A percentile compares a stretch with the other conserved stretches of the same genome.
phyloP scores from a whole-genome alignment of 139 green algal genomes.

The Eudorina sp. region DNA sequence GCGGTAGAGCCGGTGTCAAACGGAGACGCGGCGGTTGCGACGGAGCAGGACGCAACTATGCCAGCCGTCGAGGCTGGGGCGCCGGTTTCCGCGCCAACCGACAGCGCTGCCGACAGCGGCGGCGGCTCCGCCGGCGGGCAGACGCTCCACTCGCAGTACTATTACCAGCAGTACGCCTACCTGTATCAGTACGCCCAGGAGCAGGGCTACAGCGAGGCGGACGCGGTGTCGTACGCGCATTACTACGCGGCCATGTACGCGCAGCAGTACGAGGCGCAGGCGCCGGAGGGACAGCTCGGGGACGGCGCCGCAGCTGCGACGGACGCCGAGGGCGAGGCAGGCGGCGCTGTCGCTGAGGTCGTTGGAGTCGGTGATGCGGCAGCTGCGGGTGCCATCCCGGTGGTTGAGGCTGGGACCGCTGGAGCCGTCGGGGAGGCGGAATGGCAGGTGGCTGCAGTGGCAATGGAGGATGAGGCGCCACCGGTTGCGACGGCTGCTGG shows the following conservation, averaged over 20 bases:
- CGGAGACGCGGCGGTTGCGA: neutral
- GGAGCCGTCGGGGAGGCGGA: neutral
- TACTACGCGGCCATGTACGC: constrained; percentile 33
- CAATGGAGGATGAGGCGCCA: neutral
- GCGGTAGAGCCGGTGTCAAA: neutral
- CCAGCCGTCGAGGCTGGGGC: neutral
- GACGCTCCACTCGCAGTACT: constrained; percentile 46
- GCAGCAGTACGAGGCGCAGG: constrained; percentile 30
- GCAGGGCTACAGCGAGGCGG: constrained; percentile 37
- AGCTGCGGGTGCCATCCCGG: neutral
- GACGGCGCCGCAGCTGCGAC: neutral
- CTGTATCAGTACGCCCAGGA: constrained; percentile 62
- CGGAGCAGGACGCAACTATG: too few species aligned
- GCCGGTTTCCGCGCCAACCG: neutral
- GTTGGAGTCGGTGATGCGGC: neutral
- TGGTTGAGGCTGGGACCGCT: neutral
- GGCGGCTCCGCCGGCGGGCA: neutral
- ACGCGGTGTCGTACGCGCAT: constrained; percentile 40
- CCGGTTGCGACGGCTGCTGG: neutral
- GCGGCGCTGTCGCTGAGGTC: neutral
- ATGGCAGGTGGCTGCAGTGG: neutral
- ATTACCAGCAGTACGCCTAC: constrained; percentile 76
- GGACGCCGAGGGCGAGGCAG: too few species aligned
- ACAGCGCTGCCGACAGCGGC: neutral
- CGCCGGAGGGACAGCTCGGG: constrained; percentile 20